Conservation (phyloP, 345 rosid genomes). For the Citrus hindsii region DNA sequence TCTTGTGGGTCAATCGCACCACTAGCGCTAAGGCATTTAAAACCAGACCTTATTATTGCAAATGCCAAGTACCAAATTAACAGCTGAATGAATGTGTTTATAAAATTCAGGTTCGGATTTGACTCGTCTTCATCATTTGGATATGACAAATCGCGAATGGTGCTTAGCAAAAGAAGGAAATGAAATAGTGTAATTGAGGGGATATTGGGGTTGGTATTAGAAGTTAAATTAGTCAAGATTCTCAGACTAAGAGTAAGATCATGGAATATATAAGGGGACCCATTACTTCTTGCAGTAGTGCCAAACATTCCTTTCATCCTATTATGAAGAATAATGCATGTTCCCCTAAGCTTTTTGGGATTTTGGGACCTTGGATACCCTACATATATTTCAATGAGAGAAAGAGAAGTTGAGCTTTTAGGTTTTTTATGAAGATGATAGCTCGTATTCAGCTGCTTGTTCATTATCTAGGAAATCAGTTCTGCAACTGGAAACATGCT, state of each 20-base stretch:
- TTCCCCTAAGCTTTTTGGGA: constrained; percentile 27
- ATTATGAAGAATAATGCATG: constrained; percentile 37
- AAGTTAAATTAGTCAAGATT: constrained; percentile 49
- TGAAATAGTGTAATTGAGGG: background rate
- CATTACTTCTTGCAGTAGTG: constrained; percentile 13
- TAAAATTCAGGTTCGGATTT: background rate
- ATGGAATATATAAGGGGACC: constrained; percentile 26
- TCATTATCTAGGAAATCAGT: background rate
- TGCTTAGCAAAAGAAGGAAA: background rate
- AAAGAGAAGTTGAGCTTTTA: background rate
- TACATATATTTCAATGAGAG: constrained; percentile 5
- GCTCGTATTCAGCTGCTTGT: background rate
- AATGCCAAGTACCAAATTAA: constrained; percentile 26
- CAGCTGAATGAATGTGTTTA: constrained; percentile 27
- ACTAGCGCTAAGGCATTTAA: constrained; percentile 1
- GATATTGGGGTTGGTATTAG: background rate
- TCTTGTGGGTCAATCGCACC: constrained; percentile 1
- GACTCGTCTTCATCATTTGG: background rate
- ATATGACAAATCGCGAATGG: constrained; percentile 3
- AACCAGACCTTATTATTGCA: constrained; percentile 33
- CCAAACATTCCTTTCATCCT: constrained; percentile 26
- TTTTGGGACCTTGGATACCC: constrained; percentile 44
- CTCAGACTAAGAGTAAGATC: constrained; percentile 39
- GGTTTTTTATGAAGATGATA: background rate
- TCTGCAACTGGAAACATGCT: background rate